Evolutionary conservation across 202 grass and related monocot species (phyloP), one percentile per base, ranked within the genome.

Genomic region (Setaria viridis): DNA sequence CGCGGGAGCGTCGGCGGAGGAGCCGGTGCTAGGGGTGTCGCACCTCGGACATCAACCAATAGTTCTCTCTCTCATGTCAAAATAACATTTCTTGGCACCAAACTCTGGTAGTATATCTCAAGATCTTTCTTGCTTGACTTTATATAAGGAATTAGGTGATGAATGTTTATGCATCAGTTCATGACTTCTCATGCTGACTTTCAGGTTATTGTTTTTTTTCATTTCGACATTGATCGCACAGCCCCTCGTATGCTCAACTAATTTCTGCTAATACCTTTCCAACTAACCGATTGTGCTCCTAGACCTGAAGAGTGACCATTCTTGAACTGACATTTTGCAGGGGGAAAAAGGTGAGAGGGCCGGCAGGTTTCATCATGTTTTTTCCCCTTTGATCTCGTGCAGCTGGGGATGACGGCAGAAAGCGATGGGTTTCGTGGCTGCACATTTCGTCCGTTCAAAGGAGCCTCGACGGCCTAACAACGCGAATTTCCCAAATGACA

Each of bases 161-260:
- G 39, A 19, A 41, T 37, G 7, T 13, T 12, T 62, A 57, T 39
- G 17, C 41, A 11, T 21, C 47, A 8, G 45, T 32, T 65, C 29
- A 51, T 35, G 14, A 19, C 75, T 33, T 53, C 72, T 19, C n/a
- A 62, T 76, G 62, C 63, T 79, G 88, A 90, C 67, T 59, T 79
- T 6, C 10, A 3, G 3, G 4, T 1, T 3, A 11, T 55, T 11
- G 30, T 1, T 48, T 35, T 34, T 59, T 5, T 11, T 30, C 21
- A 1, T 63, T 63, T 63, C 11, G 60, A 32, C 19, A 34, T 69
- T 79, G 65, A 80, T 70, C 33, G 62, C 11, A 21, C 43, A 34
- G 12, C 54, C 25, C 35, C 32, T 71, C 15, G 8, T 53, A 20
- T 15, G 35, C 17, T 51, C 35, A 58, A 63, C 81, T 70, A 65